These are phyloP conservation scores for Neocucurbitaria cava DNA, from an alignment of 2,329 filamentous ascomycete species.

Conservation along the genomic window DNA sequence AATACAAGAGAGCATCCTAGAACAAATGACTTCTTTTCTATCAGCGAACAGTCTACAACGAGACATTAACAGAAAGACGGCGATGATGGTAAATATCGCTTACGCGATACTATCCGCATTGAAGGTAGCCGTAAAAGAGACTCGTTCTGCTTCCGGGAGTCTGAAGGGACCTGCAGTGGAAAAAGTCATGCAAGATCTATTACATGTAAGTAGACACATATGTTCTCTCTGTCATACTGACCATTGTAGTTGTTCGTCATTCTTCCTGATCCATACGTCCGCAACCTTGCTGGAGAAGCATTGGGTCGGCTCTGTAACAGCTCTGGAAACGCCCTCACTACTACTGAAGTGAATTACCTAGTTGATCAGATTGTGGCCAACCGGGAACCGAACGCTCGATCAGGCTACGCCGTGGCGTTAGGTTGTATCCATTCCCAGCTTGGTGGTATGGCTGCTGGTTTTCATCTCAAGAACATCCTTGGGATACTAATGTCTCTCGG, in stretches of 20 bases:
- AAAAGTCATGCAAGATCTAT: slow-evolving; percentile 70
- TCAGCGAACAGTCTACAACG: slow-evolving; percentile 79
- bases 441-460: slow-evolving; percentile 95
- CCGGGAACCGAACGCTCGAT: slow-evolving; percentile 88
- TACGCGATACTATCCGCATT: slow-evolving; percentile 80
- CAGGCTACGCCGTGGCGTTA: slow-evolving; percentile 91
- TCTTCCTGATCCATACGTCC: slow-evolving; percentile 83
- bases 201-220: slow-evolving; percentile 70
- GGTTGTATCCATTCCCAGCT: slow-evolving; percentile 95
- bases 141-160: slow-evolving; percentile 73
- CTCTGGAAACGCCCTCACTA: slow-evolving; percentile 88
- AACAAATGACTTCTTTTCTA: slow-evolving; percentile 91
- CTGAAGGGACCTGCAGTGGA: slow-evolving; percentile 78
- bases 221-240: slow-evolving; percentile 7
- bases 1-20: slow-evolving; percentile 93
- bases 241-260: slow-evolving; percentile 70
- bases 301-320: slow-evolving; percentile 83
- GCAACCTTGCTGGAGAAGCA: slow-evolving; percentile 83
- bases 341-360: slow-evolving; percentile 85
- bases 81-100: slow-evolving; percentile 89
- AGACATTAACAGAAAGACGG: slow-evolving; percentile 86
- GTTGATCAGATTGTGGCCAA: slow-evolving; percentile 95
- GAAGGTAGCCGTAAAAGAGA: slow-evolving; percentile 85
- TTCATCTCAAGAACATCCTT: slow-evolving; percentile 96
- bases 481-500: slow-evolving; percentile 97